A percentile compares a stretch with the other conserved stretches of the same genome.
Evolutionary conservation across 2,329 filamentous ascomycete genomes (phyloP).

Genomic region (Fusarium veterinarium): DNA sequence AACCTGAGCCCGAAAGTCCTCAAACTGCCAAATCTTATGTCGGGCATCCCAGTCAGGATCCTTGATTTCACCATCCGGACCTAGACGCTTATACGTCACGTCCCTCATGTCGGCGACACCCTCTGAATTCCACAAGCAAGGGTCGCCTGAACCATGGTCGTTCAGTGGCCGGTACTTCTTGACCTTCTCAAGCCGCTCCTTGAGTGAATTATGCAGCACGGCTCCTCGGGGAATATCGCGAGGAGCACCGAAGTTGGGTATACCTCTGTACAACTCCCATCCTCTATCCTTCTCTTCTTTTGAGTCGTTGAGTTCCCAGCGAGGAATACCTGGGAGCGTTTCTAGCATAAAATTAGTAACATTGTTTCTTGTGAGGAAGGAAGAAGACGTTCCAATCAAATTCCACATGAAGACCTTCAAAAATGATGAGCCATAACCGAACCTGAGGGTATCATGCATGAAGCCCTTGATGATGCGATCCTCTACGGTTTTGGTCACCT

Average conservation of each 20-base stretch:
- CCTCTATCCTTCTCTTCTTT: neutral
- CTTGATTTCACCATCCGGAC: neutral
- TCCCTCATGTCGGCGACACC: neutral
- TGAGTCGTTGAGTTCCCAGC: neutral
- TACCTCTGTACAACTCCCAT: neutral
- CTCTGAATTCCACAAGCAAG: neutral
- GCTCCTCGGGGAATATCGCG: neutral
- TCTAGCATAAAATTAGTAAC: neutral
- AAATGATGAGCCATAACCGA: constrained; percentile 51
- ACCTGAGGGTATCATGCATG: constrained; percentile 53
- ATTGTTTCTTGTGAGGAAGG: fast-evolving
- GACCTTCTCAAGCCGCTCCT: fast-evolving
- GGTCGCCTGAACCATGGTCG: neutral
- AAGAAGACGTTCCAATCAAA: constrained; percentile 51
- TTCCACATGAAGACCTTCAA: constrained; percentile 56
- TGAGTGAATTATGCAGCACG: neutral
- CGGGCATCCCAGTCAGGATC: neutral
- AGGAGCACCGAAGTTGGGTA: neutral
- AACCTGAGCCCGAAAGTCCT: neutral
- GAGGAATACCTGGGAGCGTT: neutral
- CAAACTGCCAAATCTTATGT: neutral
- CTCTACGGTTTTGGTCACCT: constrained; percentile 39
- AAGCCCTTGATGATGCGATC: constrained; percentile 28
- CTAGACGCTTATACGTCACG: neutral
- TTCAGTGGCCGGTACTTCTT: neutral